phyloP scores from a whole-genome alignment of 2,329 filamentous ascomycete genomes.

The Fusarium nodosum region DNA sequence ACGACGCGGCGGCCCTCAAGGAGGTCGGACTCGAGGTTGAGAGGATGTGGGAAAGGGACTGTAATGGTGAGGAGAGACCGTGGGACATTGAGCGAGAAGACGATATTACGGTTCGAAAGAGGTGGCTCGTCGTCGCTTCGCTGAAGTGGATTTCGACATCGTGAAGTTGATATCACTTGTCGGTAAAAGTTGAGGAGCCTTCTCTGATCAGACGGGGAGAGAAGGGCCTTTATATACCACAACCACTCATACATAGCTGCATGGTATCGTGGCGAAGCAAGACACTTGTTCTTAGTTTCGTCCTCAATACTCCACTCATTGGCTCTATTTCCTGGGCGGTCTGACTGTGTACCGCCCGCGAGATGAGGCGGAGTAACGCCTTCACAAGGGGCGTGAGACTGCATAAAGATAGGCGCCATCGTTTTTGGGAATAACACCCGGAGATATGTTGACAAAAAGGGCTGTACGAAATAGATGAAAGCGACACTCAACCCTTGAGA shows the following conservation, averaged over 20 bases:
- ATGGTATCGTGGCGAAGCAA: constrained; percentile 31
- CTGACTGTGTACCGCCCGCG: constrained; percentile 23
- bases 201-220: not conserved
- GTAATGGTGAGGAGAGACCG: constrained; percentile 70
- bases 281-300: constrained; percentile 5
- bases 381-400: constrained; percentile 18
- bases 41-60: constrained; percentile 77
- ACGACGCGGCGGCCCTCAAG: constrained; percentile 62
- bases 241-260: constrained; percentile 1
- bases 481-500: not conserved
- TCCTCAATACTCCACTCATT: constrained; percentile 18
- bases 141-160: constrained; percentile 57
- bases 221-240: constrained; percentile 27
- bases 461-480: not conserved
- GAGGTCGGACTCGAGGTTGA: constrained; percentile 71
- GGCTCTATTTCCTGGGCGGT: constrained; percentile 17
- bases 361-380: constrained; percentile 29
- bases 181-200: not conserved
- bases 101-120: constrained; percentile 73
- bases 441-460: not conserved
- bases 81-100: constrained; percentile 76
- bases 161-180: constrained; percentile 21
- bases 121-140: constrained; percentile 75
- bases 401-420: not conserved
- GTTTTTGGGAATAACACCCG: not conserved